A percentile compares a stretch with the other conserved stretches of the same genome.
Conservation (phyloP, 768 basidiomycete species). For the Boletus fagicola region DNA sequence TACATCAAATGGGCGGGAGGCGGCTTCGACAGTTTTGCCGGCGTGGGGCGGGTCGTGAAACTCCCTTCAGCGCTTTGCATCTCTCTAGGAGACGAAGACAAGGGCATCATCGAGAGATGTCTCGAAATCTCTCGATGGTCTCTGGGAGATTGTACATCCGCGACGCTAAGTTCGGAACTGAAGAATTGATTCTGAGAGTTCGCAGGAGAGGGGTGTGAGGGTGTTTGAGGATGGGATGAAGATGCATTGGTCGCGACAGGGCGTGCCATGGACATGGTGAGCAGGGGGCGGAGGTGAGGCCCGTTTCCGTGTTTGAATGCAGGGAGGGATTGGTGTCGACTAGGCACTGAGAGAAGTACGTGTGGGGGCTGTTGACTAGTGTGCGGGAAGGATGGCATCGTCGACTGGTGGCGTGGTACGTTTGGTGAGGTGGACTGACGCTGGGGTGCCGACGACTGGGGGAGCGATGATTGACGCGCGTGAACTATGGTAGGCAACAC, state of each 20-base stretch:
- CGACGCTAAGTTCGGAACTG: background rate
- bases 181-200: background rate
- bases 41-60: slow-evolving; percentile 2
- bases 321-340: slow-evolving; percentile 27
- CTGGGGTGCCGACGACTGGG: background rate
- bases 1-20: slow-evolving; percentile 21
- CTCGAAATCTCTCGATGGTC: slow-evolving; percentile 1
- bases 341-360: background rate
- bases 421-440: background rate
- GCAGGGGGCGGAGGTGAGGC: background rate
- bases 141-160: background rate
- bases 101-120: slow-evolving; percentile 22
- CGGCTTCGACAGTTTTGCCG: slow-evolving; percentile 20
- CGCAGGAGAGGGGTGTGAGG: slow-evolving; percentile 6
- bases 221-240: slow-evolving; percentile 6
- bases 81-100: slow-evolving; percentile 13
- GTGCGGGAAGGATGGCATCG: slow-evolving; percentile 1
- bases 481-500: slow-evolving; percentile 11
- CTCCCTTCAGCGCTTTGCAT: background rate
- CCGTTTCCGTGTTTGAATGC: slow-evolving; percentile 11
- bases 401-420: slow-evolving; percentile 12
- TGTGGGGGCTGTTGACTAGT: background rate
- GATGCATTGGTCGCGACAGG: background rate
- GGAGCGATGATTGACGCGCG: slow-evolving; percentile 5
- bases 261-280: slow-evolving; percentile 3